Conservation (phyloP, 2,329 filamentous ascomycete genomes). For the Ophiobolus disseminans region DNA sequence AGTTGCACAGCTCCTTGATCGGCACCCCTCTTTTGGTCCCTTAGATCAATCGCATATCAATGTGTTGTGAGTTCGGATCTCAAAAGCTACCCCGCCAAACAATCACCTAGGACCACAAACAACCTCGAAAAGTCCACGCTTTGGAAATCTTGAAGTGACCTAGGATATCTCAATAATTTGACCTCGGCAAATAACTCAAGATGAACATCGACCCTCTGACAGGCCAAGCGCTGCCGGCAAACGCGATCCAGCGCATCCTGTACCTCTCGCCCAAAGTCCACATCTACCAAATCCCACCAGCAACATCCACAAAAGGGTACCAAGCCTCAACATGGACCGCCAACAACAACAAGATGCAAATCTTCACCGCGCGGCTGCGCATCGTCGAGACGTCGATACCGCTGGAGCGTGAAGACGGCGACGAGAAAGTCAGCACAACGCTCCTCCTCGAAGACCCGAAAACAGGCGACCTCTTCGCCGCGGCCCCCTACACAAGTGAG, state of each 20-base stretch:
- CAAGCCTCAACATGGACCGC: constrained; percentile 77
- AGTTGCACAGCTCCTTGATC: constrained; percentile 21
- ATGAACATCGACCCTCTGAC: constrained; percentile 78
- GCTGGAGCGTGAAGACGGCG: constrained; percentile 43
- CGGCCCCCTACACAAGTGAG: constrained; percentile 74
- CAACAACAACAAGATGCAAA: constrained; percentile 70
- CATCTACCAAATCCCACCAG: constrained; percentile 86
- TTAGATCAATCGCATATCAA: constrained; percentile 1
- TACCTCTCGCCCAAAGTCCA: constrained; percentile 78
- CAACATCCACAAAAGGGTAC: constrained; percentile 80
- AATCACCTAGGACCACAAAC: constrained; percentile 1
- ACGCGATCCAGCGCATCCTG: constrained; percentile 84
- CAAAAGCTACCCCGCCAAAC: constrained; percentile 26
- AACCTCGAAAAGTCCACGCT: background rate
- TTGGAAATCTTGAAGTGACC: background rate
- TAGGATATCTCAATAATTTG: background rate
- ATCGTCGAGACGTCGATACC: constrained; percentile 75
- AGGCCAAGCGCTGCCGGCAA: constrained; percentile 69
- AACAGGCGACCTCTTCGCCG: constrained; percentile 79
- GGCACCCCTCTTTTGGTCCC: constrained; percentile 19
- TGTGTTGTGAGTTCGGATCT: constrained; percentile 6
- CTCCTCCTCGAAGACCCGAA: constrained; percentile 79
- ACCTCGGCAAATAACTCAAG: background rate
- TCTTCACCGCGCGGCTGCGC: constrained; percentile 84
- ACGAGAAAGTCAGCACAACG: constrained; percentile 71